Percentiles rank a stretch among this genome's conserved stretches.
Conservation (phyloP, 2,329 filamentous ascomycete species). For the Pleomassaria siparia region DNA sequence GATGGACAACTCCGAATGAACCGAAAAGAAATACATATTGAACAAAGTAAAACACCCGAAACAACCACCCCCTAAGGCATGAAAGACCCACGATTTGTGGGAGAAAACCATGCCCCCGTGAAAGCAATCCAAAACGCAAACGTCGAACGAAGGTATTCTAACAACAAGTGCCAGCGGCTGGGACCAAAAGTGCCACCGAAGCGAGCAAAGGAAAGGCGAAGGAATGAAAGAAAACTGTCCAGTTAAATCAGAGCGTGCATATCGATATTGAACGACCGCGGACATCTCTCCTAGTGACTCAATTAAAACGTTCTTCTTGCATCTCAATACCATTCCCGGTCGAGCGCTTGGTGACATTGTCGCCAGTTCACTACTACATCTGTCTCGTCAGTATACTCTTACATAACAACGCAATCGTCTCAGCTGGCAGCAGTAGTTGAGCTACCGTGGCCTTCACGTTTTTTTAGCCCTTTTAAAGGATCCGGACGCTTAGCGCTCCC, state of each 20-base stretch:
- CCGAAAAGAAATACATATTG: background rate
- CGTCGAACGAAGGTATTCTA: background rate
- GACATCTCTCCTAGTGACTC: conserved; percentile 7
- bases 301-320: conserved; percentile 1
- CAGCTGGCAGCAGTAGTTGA: conserved; percentile 5
- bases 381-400: conserved; percentile 1
- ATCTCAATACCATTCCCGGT: background rate
- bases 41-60: conserved; percentile 6
- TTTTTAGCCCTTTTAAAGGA: conserved; percentile 14
- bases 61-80: conserved; percentile 19
- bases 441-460: conserved; percentile 6
- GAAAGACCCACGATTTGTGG: conserved; percentile 29
- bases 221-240: conserved; percentile 1
- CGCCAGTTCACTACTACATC: background rate
- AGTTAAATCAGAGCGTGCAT: conserved; percentile 3
- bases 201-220: conserved; percentile 3
- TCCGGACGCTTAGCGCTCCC: conserved; percentile 8
- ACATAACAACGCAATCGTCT: conserved; percentile 5
- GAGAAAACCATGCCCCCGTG: conserved; percentile 32
- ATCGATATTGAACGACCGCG: conserved; percentile 3
- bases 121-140: conserved; percentile 9
- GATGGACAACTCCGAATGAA: too few species aligned
- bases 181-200: background rate
- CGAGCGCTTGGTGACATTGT: background rate
- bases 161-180: conserved; percentile 1